Percentiles rank a stretch among this genome's conserved stretches.
phyloP scores from a whole-genome alignment of 73 alveolate genomes.

The Tetrahymena borealis region DNA sequence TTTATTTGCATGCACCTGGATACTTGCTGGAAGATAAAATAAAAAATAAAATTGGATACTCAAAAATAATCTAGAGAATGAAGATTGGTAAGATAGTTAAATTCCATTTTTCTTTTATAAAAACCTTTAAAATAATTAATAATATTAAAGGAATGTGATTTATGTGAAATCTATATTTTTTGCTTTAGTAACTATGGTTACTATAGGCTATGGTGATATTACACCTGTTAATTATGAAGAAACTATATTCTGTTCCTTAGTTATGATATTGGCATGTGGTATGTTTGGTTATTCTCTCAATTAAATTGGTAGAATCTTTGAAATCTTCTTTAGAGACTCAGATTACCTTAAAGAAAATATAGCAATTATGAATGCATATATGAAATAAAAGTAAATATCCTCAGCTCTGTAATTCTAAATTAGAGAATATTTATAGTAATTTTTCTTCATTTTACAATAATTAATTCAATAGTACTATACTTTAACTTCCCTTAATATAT shows the following conservation, averaged over 20 bases:
- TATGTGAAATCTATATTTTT: conserved; percentile 8
- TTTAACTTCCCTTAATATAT: too few species aligned
- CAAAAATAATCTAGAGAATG: neutral
- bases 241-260: conserved; percentile 6
- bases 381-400: conserved; percentile 16
- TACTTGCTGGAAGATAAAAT: neutral
- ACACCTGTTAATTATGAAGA: conserved; percentile 4
- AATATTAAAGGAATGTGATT: neutral
- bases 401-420: neutral
- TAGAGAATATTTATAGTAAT: conserved; percentile 20
- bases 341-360: neutral
- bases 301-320: conserved; percentile 26
- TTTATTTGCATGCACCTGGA: neutral
- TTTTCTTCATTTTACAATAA: too few species aligned
- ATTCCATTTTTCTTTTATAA: neutral
- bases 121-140: too few species aligned
- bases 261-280: conserved; percentile 27
- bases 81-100: neutral
- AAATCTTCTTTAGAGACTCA: conserved; percentile 2
- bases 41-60: neutral
- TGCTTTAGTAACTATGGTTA: conserved; percentile 36
- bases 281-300: conserved; percentile 38
- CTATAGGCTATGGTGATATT: conserved; percentile 37
- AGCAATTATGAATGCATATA: conserved; percentile 6
- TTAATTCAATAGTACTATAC: too few species aligned